These are phyloP conservation scores for Heracleum sosnowskyi DNA, from an alignment of 129 eudicot species.

Conservation along the genomic window DNA sequence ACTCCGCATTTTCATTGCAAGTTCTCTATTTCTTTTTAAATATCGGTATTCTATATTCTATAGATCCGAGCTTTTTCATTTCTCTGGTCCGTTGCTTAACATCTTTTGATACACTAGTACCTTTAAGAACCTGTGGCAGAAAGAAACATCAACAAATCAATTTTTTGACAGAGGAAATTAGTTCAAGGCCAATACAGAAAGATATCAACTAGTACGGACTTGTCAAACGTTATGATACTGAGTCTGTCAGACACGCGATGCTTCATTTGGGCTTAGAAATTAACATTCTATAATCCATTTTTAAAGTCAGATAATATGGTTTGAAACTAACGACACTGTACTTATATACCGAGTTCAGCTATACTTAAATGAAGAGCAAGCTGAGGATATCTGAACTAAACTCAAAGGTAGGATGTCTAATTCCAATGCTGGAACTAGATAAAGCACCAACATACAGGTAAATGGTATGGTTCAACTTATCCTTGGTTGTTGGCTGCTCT, in stretches of 20 bases:
- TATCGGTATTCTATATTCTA: too few species aligned
- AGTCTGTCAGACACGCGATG: background rate
- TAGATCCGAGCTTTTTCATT: conserved; percentile 39
- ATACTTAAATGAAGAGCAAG: background rate
- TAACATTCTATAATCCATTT: too few species aligned
- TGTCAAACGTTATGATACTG: background rate
- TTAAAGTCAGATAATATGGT: too few species aligned
- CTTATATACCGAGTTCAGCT: background rate
- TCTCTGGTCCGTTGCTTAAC: conserved; percentile 31
- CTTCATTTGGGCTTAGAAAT: background rate
- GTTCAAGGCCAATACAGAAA: background rate
- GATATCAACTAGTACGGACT: background rate
- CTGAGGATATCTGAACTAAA: background rate
- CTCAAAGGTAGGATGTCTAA: background rate
- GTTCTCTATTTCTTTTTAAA: too few species aligned
- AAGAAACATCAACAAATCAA: background rate
- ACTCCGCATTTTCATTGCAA: too few species aligned
- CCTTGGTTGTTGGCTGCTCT: background rate
- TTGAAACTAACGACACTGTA: too few species aligned
- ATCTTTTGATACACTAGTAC: conserved; percentile 30
- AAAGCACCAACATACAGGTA: conserved; percentile 33
- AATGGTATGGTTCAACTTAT: background rate
- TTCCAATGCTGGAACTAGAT: too few species aligned
- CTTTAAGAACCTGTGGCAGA: background rate
- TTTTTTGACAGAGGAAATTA: background rate